Percentiles rank a stretch among this genome's conserved stretches.
These are phyloP conservation scores for Phaeoacremonium minimum DNA, from an alignment of 2,329 filamentous ascomycete species.

Conservation along the genomic window DNA sequence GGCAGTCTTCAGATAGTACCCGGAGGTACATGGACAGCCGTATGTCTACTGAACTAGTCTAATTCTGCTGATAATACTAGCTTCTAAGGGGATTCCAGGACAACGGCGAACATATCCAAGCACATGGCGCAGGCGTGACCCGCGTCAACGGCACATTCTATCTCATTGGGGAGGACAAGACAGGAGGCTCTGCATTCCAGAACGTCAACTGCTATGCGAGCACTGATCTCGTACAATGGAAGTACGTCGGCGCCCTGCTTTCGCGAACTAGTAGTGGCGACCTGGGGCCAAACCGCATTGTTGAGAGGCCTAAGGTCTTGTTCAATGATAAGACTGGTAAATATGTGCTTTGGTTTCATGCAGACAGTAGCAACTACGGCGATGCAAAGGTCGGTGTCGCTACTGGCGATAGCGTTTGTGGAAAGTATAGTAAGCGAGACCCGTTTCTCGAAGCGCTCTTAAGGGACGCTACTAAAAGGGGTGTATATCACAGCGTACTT, in stretches of 20 bases:
- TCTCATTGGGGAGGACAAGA: constrained; percentile 67
- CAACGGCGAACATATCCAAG: constrained; percentile 56
- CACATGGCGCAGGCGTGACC: constrained; percentile 61
- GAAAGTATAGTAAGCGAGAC: not conserved
- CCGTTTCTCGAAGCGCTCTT: constrained; percentile 9
- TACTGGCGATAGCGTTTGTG: not conserved
- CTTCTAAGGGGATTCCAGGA: too few relatives aligned
- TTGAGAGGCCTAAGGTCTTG: not conserved
- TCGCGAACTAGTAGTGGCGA: constrained; percentile 12
- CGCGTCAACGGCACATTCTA: constrained; percentile 56
- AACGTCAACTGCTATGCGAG: constrained; percentile 67
- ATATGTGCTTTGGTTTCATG: constrained; percentile 10
- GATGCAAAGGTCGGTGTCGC: constrained; percentile 18
- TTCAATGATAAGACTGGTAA: constrained; percentile 4
- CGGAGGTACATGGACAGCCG: constrained; percentile 17
- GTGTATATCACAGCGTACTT: constrained; percentile 10
- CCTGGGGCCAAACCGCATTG: constrained; percentile 9
- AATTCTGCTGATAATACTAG: too few relatives aligned
- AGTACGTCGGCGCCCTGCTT: constrained; percentile 14
- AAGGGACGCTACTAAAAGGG: too few relatives aligned
- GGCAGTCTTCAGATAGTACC: constrained; percentile 14
- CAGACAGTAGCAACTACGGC: constrained; percentile 8
- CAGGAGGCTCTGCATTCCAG: constrained; percentile 51
- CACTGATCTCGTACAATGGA: constrained; percentile 37
- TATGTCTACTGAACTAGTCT: too few relatives aligned